Base-by-base conservation (phyloP, 192 early-diverging fungal genomes). In the Polychytrium aggregatum region DNA sequence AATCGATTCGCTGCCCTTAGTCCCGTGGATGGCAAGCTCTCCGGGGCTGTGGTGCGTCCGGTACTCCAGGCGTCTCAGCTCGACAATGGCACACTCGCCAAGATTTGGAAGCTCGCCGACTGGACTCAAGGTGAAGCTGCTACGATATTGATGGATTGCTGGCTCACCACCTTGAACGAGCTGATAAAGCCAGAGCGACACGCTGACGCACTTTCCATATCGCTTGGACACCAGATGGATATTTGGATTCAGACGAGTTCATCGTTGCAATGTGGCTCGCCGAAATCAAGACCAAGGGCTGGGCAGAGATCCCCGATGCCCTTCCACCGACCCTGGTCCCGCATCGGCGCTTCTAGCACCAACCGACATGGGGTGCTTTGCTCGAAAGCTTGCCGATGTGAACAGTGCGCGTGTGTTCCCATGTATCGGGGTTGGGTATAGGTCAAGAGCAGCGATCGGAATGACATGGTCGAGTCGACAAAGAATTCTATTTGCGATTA, bases 181-280 rank as follows among this genome's bases (percentile, higher is more conserved):
- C 17, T 18, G 5, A 37, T 16, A 36, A 36, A 36, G 16, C 35
- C 8, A 36, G 35, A 36, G 35, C 16, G 35, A 8, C 35, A 10
- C 9, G 35, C 35, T 36, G 35, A 36, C 16, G 9, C 35, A 8
- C 16, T 36, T 36, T 8, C 35, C 9, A 41, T 51, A 10, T 51
- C 10, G 35, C 9, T 36, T 9, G 9, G 9, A 6, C 16, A 10
- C 10, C 33, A 57, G 79, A 84, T 48, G 88, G 88, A n/a, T 86
- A 85, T 42, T 61, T 91, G 53, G 85, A 88, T 43, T 47, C 70
- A 36, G 87, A 89, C 46, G 83, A 91, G 65, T 91, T 90, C 59
- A 70, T 80, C 29, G 84, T 87, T 2, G 83, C 84, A 0, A 86
- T 91, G 85, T 38, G 46, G 33, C 30, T 64, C 4, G 52, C 51